Evolutionary conservation across 768 basidiomycete species (phyloP).

Genomic region (Rhodotorula sphaerocarpa): DNA sequence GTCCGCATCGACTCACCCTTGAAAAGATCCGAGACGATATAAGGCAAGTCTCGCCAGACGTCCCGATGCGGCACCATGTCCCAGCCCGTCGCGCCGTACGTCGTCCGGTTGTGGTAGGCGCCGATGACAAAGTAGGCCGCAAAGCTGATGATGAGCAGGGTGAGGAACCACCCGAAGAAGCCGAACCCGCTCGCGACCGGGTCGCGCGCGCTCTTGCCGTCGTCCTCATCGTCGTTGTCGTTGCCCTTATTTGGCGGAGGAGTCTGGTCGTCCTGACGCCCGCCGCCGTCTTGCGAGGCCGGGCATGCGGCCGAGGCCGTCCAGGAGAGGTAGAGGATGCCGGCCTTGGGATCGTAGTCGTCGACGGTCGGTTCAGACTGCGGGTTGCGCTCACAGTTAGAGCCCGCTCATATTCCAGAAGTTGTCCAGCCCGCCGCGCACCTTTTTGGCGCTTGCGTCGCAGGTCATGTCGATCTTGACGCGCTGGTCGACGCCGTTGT

Average conservation of each 20-base stretch:
- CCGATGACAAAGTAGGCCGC: slow-evolving; percentile 66
- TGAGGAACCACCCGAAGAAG: slow-evolving; percentile 72
- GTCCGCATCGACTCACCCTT: slow-evolving; percentile 3
- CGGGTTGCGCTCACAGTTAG: no score
- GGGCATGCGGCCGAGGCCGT: slow-evolving; percentile 55
- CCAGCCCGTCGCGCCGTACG: slow-evolving; percentile 71
- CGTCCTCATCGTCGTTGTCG: slow-evolving; percentile 34
- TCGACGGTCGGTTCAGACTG: slow-evolving; percentile 51
- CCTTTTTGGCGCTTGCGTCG: slow-evolving; percentile 16
- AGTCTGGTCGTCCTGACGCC: slow-evolving; percentile 27
- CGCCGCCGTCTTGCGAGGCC: slow-evolving; percentile 41
- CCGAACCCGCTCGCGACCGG: slow-evolving; percentile 42
- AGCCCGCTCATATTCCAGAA: no score
- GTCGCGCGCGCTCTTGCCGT: slow-evolving; percentile 22
- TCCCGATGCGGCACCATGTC: slow-evolving; percentile 25
- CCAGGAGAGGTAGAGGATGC: slow-evolving; percentile 57
- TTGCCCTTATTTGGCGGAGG: background rate
- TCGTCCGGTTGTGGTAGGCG: slow-evolving; percentile 79
- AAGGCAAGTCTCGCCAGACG: slow-evolving; percentile 21
- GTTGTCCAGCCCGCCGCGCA: no score
- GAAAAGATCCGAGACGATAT: slow-evolving; percentile 23
- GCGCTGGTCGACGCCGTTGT: slow-evolving; percentile 15
- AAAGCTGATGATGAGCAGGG: slow-evolving; percentile 63
- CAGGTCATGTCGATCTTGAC: slow-evolving; percentile 27
- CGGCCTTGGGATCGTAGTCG: slow-evolving; percentile 53